A percentile compares a stretch with the other conserved stretches of the same genome.
phyloP scores from a whole-genome alignment of 192 early-diverging fungal genomes.

The Spizellomyces sp. region DNA sequence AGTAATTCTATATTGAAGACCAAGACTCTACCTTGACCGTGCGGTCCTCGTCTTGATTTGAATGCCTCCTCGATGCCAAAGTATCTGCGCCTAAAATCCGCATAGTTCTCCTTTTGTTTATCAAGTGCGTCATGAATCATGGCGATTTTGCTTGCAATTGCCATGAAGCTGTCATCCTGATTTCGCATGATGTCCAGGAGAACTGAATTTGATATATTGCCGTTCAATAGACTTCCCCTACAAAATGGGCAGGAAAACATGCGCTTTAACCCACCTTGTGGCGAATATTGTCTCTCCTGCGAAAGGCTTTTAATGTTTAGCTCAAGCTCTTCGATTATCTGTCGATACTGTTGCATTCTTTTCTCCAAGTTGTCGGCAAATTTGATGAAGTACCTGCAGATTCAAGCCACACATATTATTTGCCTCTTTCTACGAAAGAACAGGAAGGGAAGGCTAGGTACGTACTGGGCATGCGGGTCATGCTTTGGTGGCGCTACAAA shows the following conservation, averaged over 20 bases:
- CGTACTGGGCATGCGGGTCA: slow-evolving; percentile 29
- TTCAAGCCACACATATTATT: neutral
- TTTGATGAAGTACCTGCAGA: slow-evolving; percentile 38
- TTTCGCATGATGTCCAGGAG: slow-evolving; percentile 28
- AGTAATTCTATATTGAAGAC: no score
- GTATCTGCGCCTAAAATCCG: slow-evolving; percentile 9
- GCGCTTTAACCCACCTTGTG: slow-evolving; percentile 8
- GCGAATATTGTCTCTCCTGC: slow-evolving; percentile 16
- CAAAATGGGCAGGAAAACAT: no score
- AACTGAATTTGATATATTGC: slow-evolving; percentile 4
- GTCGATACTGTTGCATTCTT: slow-evolving; percentile 42
- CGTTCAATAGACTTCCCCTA: no score
- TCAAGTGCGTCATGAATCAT: slow-evolving; percentile 21
- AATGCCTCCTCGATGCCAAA: slow-evolving; percentile 8
- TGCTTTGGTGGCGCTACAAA: slow-evolving; percentile 26
- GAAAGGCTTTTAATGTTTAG: slow-evolving; percentile 14
- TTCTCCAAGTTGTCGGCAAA: slow-evolving; percentile 38
- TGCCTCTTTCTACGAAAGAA: neutral
- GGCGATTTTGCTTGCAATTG: slow-evolving; percentile 25
- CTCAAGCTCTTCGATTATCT: slow-evolving; percentile 42
- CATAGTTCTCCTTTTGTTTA: neutral
- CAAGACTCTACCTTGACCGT: no score
- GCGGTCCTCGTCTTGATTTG: no score
- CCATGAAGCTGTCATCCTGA: slow-evolving; percentile 28
- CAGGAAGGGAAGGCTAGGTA: neutral